Base-by-base conservation (phyloP, 2,329 filamentous ascomycete species). In the Alternaria hordeiaustralica region DNA sequence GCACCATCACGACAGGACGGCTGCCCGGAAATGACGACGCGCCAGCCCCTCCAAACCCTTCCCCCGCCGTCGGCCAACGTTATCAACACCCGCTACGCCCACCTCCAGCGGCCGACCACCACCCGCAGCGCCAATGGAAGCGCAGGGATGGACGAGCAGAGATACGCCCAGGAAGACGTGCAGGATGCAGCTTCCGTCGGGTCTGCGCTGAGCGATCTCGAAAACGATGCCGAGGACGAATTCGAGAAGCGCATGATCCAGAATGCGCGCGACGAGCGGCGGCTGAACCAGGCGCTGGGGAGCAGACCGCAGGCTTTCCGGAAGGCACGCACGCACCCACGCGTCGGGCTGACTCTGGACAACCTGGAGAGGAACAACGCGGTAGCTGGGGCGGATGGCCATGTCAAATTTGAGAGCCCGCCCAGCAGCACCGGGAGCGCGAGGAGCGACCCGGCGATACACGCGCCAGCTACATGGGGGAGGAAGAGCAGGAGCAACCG, bases 401-500 rank as follows among this genome's bases (percentile, higher is more conserved):
- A 71, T 12, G 63, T 66, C 49, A 64, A 68, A 28, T 60, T 72
- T 15, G 55, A 71, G 43, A 76, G 76, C 47, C 74, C 77, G 41
- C 69, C 70, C 51, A 79, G 79, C 69, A 81, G 81, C 70, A 78
- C 70, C 54, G 80, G 75, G 28, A 76, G 74, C 43, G 60, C 65
- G 41, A 67, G 66, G 26, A 81, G 79, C 26, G 82, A 84, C 59
- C 82, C 82, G 23, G 80, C 82, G 4, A 66, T 84, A 41, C 81
- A 82, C 36, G 73, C 81, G 61, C 84, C 84, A 41, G 71, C 78
- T 44, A 74, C 80, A 65, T 86, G 84, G 84, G 84, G 83, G n/a
- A 73, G 82, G 58, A 84, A 82, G 70, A 80, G 75, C 25, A 79
- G 80, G 59, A 70, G 75, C 10, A 77, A 71, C 49, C 75, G 76